Evolutionary conservation across 1,139 yeast genomes (phyloP).

Genomic region (Lodderomyces orthopsilosis): DNA sequence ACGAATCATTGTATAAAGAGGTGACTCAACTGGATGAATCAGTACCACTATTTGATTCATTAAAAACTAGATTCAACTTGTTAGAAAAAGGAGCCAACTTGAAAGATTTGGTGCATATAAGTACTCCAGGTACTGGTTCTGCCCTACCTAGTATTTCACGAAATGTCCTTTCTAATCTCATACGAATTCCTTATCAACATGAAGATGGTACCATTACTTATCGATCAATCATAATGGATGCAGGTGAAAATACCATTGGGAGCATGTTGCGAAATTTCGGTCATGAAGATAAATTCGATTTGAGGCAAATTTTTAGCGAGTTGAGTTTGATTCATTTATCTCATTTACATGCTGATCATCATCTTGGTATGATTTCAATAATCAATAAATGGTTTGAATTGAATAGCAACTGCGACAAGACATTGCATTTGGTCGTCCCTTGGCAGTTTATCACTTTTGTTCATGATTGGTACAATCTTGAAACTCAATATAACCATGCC

Average conservation of each 20-base stretch:
- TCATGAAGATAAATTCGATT: constrained; percentile 21
- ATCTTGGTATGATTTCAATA: constrained; percentile 74
- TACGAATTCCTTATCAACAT: constrained; percentile 58
- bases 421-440: constrained; percentile 66
- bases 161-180: constrained; percentile 77
- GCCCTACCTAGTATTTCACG: constrained; percentile 84
- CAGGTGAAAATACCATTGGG: constrained; percentile 91
- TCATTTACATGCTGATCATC: constrained; percentile 97
- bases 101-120: constrained; percentile 60
- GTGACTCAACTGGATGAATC: neutral
- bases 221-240: constrained; percentile 66
- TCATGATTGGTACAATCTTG: constrained; percentile 67
- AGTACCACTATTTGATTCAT: constrained; percentile 4
- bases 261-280: constrained; percentile 64
- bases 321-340: constrained; percentile 68
- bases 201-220: constrained; percentile 27
- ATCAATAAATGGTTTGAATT: constrained; percentile 64
- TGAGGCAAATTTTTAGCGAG: constrained; percentile 45
- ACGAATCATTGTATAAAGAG: constrained; percentile 42
- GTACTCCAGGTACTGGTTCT: constrained; percentile 91
- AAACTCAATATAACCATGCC: constrained; percentile 25
- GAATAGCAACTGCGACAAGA: constrained; percentile 22
- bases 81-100: constrained; percentile 18
- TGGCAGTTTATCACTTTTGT: constrained; percentile 70
- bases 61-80: constrained; percentile 8